Evolutionary conservation across 164 flowering plant species (phyloP), one percentile per base, ranked within the genome.

Genomic region (Stephania cephalantha): DNA sequence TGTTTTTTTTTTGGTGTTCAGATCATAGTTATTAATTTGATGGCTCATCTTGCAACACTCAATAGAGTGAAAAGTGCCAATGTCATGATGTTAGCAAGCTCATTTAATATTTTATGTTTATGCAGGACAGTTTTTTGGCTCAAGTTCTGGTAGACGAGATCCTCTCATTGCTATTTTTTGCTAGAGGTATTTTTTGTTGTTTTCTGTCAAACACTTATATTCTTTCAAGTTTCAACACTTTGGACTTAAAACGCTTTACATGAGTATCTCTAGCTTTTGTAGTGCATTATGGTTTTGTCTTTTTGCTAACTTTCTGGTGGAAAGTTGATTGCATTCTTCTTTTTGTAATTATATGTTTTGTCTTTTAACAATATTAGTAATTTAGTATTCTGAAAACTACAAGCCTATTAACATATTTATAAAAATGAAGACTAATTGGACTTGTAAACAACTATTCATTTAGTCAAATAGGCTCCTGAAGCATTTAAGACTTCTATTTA

Each of bases 171-270:
- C 77, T 70, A 55, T 67, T 81, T 88, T 75, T 30, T 53, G 30
- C 72, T 84, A 61, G 73, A 83, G 89, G 90, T 88, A 15, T 73
- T 20, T 31, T 42, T 17, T 44, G n/a, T 71, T 70, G 4, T 20
- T 71, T 74, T 31, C 64, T 53, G 4, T 35, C 6, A 61, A 0
- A 50, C 12, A 48, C 31, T 4, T 52, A 22, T 44, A 8, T 44
- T 73, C 42, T 35, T 35, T 35, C 42, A 35, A 35, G 42, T 64
- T 63, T n/a, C n/a, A 29, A 42, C 20, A 5, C 20, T 52, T 12
- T 3, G 64, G 29, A 30, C 20, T 52, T 20, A 69, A 69, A 69
- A 15, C 29, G 46, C 20, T 17, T 12, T 35, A 0, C n/a, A 7
- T 44, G 52, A 69, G 52, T 45, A 18, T 18, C 65, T 10, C 11